Evolutionary conservation across 73 alveolate species (phyloP).

Genomic region (Halteria grandinella): DNA sequence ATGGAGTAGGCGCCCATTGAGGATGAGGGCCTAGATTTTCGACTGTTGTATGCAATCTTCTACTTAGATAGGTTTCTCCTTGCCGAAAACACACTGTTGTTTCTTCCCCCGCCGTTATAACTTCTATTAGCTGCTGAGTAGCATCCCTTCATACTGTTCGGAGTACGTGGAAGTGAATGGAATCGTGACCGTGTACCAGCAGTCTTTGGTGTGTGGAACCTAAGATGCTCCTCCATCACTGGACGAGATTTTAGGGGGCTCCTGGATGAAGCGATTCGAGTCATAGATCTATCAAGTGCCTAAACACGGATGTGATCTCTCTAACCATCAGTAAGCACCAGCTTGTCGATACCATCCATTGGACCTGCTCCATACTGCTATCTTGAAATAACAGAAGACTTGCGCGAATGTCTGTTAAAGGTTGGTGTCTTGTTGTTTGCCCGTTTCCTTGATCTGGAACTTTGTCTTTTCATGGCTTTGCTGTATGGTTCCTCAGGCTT

Average conservation of each 20-base stretch:
- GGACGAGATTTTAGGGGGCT: conserved; percentile 24
- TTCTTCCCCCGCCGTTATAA: too few species aligned
- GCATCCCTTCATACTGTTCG: too few species aligned
- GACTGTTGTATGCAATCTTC: too few species aligned
- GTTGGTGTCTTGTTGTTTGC: too few species aligned
- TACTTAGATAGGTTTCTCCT: too few species aligned
- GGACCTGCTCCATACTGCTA: conserved; percentile 3
- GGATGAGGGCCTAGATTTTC: too few species aligned
- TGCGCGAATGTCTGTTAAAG: too few species aligned
- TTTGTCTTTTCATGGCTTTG: conserved; percentile 20
- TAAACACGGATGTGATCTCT: neutral
- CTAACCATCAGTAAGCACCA: neutral
- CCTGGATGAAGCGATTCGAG: neutral
- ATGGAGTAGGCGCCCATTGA: too few species aligned
- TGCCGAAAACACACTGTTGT: too few species aligned
- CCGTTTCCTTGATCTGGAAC: neutral
- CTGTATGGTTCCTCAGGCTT: conserved; percentile 62
- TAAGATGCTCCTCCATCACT: neutral
- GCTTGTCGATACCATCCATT: too few species aligned
- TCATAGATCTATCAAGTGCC: conserved; percentile 4
- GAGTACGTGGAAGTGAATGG: too few species aligned
- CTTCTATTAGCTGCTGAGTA: too few species aligned
- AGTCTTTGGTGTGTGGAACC: neutral
- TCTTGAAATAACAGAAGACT: neutral
- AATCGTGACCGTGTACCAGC: neutral